These are phyloP conservation scores for Bipolaris zeicola DNA, from an alignment of 2,329 filamentous ascomycete species.

Conservation along the genomic window DNA sequence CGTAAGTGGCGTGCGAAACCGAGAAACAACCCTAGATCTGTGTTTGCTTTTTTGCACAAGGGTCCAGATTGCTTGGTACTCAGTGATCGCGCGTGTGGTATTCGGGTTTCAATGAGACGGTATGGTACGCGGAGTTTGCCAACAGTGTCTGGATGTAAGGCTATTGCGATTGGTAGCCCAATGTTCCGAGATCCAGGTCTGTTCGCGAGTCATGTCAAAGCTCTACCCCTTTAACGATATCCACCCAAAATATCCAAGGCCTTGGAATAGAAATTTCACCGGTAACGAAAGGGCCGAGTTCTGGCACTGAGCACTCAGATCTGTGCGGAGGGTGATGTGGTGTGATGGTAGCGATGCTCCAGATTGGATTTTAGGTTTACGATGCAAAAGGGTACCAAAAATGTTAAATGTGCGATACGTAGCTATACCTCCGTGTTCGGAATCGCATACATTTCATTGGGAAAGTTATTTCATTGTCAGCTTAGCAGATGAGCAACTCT, in stretches of 20 bases:
- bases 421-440: neutral
- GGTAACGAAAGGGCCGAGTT: neutral
- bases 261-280: neutral
- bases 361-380: neutral
- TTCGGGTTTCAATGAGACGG: too few relatives aligned
- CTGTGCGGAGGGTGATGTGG: neutral
- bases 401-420: neutral
- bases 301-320: too few relatives aligned
- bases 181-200: too few relatives aligned
- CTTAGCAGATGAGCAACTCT: neutral
- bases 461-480: neutral
- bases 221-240: too few relatives aligned
- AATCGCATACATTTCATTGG: neutral
- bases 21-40: neutral
- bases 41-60: neutral
- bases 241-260: neutral
- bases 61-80: neutral
- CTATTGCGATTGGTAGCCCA: too few relatives aligned
- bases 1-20: too few relatives aligned
- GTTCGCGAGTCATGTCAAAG: too few relatives aligned
- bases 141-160: too few relatives aligned
- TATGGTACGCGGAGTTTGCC: too few relatives aligned
- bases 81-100: too few relatives aligned
- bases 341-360: neutral
- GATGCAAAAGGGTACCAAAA: neutral